Percentiles rank a stretch among this genome's conserved stretches.
These are phyloP conservation scores for Blastobotrys peoriensis DNA, from an alignment of 805 yeast genomes.

Conservation along the genomic window DNA sequence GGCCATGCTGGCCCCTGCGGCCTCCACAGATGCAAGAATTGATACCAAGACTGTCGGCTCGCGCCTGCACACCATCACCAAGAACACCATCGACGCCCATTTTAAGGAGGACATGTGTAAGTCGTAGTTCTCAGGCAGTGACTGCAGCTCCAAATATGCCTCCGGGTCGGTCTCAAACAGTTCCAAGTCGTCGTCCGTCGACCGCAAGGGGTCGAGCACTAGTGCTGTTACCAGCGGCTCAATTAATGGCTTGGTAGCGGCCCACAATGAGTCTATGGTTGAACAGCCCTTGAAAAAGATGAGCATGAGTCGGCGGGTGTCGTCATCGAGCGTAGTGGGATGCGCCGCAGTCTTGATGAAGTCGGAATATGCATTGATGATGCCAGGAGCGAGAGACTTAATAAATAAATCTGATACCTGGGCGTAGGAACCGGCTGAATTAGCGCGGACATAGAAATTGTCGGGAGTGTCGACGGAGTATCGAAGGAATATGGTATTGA, in stretches of 20 bases:
- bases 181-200: slow-evolving; percentile 59
- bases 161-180: slow-evolving; percentile 78
- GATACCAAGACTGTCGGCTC: not conserved
- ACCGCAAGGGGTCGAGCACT: slow-evolving; percentile 22
- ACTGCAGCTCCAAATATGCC: slow-evolving; percentile 61
- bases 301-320: slow-evolving; percentile 4
- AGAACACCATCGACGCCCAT: not conserved
- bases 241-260: slow-evolving; percentile 2
- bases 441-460: not conserved
- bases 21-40: too few relatives aligned
- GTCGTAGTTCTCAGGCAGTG: slow-evolving; percentile 40
- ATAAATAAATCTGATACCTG: slow-evolving; percentile 8
- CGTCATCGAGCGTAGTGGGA: not conserved
- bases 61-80: not conserved
- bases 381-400: slow-evolving; percentile 10
- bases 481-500: slow-evolving; percentile 10
- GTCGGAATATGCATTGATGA: slow-evolving; percentile 7
- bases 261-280: slow-evolving; percentile 11
- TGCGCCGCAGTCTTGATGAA: slow-evolving; percentile 2
- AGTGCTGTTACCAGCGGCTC: slow-evolving; percentile 9
- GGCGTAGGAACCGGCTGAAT: slow-evolving; percentile 1
- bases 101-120: slow-evolving; percentile 46
- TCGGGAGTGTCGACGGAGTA: slow-evolving; percentile 5
- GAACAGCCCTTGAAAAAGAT: slow-evolving; percentile 10
- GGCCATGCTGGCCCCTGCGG: too few relatives aligned